phyloP scores from a whole-genome alignment of 352 stramenopile species.

The Peronospora belbahrii region DNA sequence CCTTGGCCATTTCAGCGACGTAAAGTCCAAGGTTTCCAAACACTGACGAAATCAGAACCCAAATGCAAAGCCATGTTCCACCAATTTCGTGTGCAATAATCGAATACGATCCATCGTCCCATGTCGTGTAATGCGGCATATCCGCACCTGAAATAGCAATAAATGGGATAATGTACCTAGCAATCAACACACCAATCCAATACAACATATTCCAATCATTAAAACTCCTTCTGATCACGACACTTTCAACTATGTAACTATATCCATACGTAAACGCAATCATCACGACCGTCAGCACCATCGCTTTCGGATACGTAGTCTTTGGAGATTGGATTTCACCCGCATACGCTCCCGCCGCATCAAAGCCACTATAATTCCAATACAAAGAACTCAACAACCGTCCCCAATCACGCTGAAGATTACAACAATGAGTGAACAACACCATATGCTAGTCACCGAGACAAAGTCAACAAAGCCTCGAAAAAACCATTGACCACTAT shows the following conservation, averaged over 20 bases:
- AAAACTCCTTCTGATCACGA: not conserved
- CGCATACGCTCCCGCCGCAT: constrained; percentile 60
- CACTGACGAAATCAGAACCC: constrained; percentile 67
- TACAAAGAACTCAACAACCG: constrained; percentile 64
- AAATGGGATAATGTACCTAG: constrained; percentile 60
- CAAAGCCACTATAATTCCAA: constrained; percentile 82
- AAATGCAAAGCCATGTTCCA: constrained; percentile 63
- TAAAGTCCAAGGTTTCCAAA: constrained; percentile 78
- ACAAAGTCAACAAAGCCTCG: too few relatives aligned
- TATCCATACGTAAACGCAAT: constrained; percentile 55
- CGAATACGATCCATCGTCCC: constrained; percentile 72
- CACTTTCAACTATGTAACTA: not conserved
- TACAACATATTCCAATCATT: too few relatives aligned
- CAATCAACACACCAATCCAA: not conserved
- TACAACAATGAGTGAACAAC: too few relatives aligned
- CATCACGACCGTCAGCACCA: constrained; percentile 69
- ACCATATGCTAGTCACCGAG: too few relatives aligned
- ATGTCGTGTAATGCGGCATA: constrained; percentile 65
- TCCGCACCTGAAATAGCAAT: constrained; percentile 57
- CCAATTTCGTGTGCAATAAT: constrained; percentile 58
- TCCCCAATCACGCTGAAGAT: constrained; percentile 47
- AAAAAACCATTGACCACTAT: too few relatives aligned
- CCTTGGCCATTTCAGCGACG: constrained; percentile 77
- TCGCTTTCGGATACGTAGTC: constrained; percentile 63
- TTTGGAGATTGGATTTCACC: constrained; percentile 65